Evolutionary conservation across 108 stramenopile species (phyloP).

Genomic region (Conticribra guillardii): DNA sequence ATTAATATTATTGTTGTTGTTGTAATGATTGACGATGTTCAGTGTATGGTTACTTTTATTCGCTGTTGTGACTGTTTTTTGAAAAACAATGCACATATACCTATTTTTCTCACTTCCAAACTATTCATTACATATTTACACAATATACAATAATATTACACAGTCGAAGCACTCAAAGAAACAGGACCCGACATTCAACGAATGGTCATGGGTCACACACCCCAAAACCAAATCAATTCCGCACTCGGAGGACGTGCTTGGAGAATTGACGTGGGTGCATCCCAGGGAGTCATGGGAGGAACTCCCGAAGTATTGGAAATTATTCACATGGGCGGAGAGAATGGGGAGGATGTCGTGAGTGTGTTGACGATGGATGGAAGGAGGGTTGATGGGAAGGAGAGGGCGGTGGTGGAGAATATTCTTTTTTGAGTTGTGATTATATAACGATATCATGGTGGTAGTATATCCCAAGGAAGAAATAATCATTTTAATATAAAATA

Average conservation of each 20-base stretch:
- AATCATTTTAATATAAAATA: too few species aligned
- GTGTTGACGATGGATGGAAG: conserved; percentile 46
- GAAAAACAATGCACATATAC: too few species aligned
- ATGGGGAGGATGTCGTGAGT: conserved; percentile 50
- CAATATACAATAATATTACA: too few species aligned
- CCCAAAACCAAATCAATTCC: conserved; percentile 72
- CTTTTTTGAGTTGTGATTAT: conserved; percentile 1
- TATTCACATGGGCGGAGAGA: conserved; percentile 52
- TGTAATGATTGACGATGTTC: background rate
- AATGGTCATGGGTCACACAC: conserved; percentile 88
- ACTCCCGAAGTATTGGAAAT: conserved; percentile 84
- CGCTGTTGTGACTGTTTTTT: too few species aligned
- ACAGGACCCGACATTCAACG: conserved; percentile 49
- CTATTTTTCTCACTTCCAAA: too few species aligned
- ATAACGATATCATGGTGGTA: background rate
- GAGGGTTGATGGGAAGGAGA: conserved; percentile 40
- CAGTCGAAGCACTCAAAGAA: conserved; percentile 29
- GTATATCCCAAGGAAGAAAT: too few species aligned
- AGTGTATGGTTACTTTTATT: too few species aligned
- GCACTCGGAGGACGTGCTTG: conserved; percentile 71
- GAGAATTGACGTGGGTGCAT: conserved; percentile 78
- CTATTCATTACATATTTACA: too few species aligned
- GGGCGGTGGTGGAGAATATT: conserved; percentile 33
- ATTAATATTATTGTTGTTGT: background rate
- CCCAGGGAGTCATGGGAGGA: conserved; percentile 61